Base-by-base conservation (phyloP, 371 early-diverging fungal genomes). In the Mortierella sp. region DNA sequence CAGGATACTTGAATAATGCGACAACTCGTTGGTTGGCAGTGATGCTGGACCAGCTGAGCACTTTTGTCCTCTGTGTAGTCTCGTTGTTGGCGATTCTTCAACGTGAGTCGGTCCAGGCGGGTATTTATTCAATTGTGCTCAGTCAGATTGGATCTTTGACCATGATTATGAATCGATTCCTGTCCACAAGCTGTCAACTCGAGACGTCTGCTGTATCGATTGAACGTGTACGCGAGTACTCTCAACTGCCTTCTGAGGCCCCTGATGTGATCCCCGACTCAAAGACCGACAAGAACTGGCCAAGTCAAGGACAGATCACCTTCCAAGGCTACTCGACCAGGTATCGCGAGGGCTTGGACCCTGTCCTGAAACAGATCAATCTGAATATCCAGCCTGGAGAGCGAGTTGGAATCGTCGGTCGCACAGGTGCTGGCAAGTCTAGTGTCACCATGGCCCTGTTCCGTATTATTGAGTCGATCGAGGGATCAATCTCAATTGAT, bases 401-500 rank as follows among this genome's bases (percentile, higher is more conserved):
- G 69, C 93, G 93, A 81, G 87, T 95, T 55, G 96, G 94, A 66
- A 88, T 94, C 68, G 84, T 89, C 62, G 96, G 15, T n/a, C 14
- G 70, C 66, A 81, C 76, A 69, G 6, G 21, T 11, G 83, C 86
- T 5, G 92, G 92, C 30, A 91, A 91, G 70, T 82, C 86, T 4
- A 81, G 85, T 25, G 68, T 89, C 12, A 73, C 83, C 12, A 65
- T 86, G 47, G 85, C 89, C 1, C 73, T 91, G 43, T 86, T 91
- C 75, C 81, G 90, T 4, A 83, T 89, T 53, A 62, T 88, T 19
- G 84, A 85, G 47, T 65, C 80, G 18, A 59, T 79, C 15, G 61
- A 66, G 18, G 90, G 89, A 19, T 53, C 63, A 4, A 84, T 89
- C 46, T 11, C 68, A 21, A 86, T 91, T 55, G 91, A 91, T 62